A percentile compares a stretch with the other conserved stretches of the same genome.
Evolutionary conservation across 441 rosid genomes (phyloP).

Genomic region (Pelargonium citronellum): DNA sequence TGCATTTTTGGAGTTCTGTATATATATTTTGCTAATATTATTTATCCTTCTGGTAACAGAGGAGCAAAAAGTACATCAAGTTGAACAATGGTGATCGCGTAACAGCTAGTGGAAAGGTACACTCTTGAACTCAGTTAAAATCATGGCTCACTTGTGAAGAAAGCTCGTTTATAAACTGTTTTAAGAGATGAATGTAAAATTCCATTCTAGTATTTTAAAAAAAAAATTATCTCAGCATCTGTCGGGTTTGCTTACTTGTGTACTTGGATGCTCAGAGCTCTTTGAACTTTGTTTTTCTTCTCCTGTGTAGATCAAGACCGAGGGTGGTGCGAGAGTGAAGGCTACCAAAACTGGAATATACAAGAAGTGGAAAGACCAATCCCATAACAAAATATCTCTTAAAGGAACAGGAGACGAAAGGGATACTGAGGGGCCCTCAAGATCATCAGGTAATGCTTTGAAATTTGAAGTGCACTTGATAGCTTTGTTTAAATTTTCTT

Average conservation of each 20-base stretch:
- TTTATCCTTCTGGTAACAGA: conserved; percentile 45
- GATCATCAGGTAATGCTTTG: conserved; percentile 42
- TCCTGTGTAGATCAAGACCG: conserved; percentile 62
- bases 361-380: conserved; percentile 74
- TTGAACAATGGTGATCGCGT: conserved; percentile 90
- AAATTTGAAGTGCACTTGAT: not conserved
- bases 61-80: conserved; percentile 86
- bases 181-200: not conserved
- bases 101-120: conserved; percentile 98
- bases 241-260: not conserved
- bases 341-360: conserved; percentile 72
- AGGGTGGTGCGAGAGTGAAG: conserved; percentile 78
- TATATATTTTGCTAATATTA: not conserved
- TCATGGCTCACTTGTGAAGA: not conserved
- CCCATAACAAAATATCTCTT: conserved; percentile 55
- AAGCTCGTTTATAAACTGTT: not conserved
- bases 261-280: not conserved
- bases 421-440: conserved; percentile 33
- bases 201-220: not conserved
- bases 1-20: conserved; percentile 9
- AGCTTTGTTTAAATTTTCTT: not conserved
- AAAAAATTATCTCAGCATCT: not conserved
- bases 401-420: conserved; percentile 43
- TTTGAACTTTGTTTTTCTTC: conserved; percentile 15
- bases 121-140: conserved; percentile 13